Conservation (phyloP, 495 filamentous ascomycete genomes). For the Tetracladium marchalianum region DNA sequence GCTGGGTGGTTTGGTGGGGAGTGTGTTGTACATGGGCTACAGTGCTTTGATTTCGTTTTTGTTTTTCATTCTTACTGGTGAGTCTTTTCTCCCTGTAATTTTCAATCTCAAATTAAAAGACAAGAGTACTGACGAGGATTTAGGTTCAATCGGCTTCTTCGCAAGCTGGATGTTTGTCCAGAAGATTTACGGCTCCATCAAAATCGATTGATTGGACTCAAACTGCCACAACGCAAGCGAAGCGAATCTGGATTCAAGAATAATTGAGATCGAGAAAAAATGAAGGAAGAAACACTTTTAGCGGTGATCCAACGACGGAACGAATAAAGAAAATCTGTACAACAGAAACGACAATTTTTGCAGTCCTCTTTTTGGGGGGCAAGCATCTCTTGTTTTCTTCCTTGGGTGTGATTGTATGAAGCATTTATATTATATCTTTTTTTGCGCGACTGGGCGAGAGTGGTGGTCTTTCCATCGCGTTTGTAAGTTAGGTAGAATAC, state of each 20-base stretch:
- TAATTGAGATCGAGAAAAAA: neutral
- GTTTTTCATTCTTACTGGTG: conserved; percentile 89
- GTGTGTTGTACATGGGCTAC: conserved; percentile 89
- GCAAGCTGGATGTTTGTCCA: conserved; percentile 87
- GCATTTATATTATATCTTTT: too few species aligned
- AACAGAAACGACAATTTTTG: too few species aligned
- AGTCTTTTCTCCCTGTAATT: conserved; percentile 23
- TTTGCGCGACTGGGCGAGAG: too few species aligned
- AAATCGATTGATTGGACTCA: conserved; percentile 60
- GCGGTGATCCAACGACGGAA: too few species aligned
- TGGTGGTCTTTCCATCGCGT: too few species aligned
- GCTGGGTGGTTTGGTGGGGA: conserved; percentile 73
- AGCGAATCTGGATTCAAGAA: neutral
- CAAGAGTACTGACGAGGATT: conserved; percentile 12
- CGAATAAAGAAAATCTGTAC: too few species aligned
- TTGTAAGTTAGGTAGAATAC: too few species aligned
- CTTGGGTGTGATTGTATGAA: too few species aligned
- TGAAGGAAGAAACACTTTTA: neutral
- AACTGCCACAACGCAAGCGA: neutral
- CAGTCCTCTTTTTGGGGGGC: too few species aligned
- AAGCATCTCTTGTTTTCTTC: too few species aligned
- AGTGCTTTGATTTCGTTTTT: conserved; percentile 79
- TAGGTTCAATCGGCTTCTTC: conserved; percentile 92
- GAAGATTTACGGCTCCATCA: conserved; percentile 91
- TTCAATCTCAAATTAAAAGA: too few species aligned